Base-by-base conservation (phyloP, 2,329 filamentous ascomycete species). In the Colletotrichum shisoi region DNA sequence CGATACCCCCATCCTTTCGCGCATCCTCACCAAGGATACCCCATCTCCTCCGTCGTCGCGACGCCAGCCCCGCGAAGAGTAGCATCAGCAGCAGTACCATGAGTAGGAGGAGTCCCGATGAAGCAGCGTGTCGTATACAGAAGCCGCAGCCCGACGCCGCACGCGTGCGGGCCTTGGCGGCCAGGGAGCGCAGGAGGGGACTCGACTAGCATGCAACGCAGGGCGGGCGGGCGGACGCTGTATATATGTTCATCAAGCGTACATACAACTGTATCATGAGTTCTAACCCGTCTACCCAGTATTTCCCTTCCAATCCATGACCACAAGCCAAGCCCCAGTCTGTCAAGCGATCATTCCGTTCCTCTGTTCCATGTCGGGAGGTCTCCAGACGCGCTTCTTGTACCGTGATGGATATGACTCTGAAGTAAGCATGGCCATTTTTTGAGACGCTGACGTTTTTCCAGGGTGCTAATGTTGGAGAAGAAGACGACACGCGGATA, bases 31-130 rank as follows among this genome's bases (percentile, higher is more conserved):
- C 77, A 70, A 76, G 76, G 68, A 64, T 68, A 74, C 72, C 73
- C 68, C 73, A 74, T 57, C 71, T 74, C 62, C 71, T 74, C 62
- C 72, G 68, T 21, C 71, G 72, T 70, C 75, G 77, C 63, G 77
- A 78, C 56, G 67, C 69, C 53, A 80, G 76, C 68, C 76, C 79
- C 46, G 72, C 74, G 57, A 65, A 71, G 71, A 70, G 72, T 69
- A 70, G 74, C 72, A 71, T n/a, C 45, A 68, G 54, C 73, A 77
- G 54, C n/a, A 64, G 53, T 54, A 63, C 51, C 17, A 46, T 54
- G 19, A 76, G 78, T 65, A 77, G 81, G 71, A 80, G 81, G 70
- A 82, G 80, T 75, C 82, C 81, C 39, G 82, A 83, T 54, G 79
- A 82, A 72, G 73, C 77, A 63, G 68, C 79, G 45, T 81, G 81